phyloP scores from a whole-genome alignment of 208 protist species.

The Leishmania tropica region DNA sequence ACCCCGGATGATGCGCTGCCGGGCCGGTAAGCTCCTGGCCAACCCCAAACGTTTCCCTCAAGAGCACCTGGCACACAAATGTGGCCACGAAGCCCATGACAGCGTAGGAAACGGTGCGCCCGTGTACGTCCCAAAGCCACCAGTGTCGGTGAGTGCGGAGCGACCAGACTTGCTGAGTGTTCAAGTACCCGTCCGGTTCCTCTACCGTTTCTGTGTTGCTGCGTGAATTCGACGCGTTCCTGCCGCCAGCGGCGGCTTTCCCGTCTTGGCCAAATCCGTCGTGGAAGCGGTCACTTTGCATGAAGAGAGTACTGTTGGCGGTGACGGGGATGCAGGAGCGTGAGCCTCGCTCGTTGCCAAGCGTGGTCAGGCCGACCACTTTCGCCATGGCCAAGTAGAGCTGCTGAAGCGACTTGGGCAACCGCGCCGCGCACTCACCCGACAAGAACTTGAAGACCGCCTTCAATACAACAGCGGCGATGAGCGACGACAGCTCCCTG shows the following conservation, averaged over 20 bases:
- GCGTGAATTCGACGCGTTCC: background rate
- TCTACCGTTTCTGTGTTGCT: constrained; percentile 20
- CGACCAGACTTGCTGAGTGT: constrained; percentile 51
- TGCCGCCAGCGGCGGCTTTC: background rate
- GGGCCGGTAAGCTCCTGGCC: background rate
- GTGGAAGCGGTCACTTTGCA: constrained; percentile 7
- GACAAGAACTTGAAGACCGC: constrained; percentile 49
- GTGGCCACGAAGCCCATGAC: constrained; percentile 42
- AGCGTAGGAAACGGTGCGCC: constrained; percentile 53
- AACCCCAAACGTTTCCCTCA: constrained; percentile 40
- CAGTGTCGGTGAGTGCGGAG: constrained; percentile 68
- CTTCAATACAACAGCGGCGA: constrained; percentile 32
- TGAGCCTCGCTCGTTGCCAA: constrained; percentile 35
- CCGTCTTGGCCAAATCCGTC: background rate
- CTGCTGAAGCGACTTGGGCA: constrained; percentile 27
- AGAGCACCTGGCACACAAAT: constrained; percentile 46
- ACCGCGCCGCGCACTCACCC: constrained; percentile 21
- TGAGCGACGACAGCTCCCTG: constrained; percentile 51
- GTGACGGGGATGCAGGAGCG: constrained; percentile 29
- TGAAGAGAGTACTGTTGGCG: constrained; percentile 33
- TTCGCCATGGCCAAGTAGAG: constrained; percentile 37
- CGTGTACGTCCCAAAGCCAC: constrained; percentile 77
- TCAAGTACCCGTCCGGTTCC: constrained; percentile 44
- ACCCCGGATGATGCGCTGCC: background rate
- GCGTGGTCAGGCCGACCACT: constrained; percentile 34